Evolutionary conservation across 106 monocot genomes (phyloP).

Genomic region (Hemerocallis citrina): DNA sequence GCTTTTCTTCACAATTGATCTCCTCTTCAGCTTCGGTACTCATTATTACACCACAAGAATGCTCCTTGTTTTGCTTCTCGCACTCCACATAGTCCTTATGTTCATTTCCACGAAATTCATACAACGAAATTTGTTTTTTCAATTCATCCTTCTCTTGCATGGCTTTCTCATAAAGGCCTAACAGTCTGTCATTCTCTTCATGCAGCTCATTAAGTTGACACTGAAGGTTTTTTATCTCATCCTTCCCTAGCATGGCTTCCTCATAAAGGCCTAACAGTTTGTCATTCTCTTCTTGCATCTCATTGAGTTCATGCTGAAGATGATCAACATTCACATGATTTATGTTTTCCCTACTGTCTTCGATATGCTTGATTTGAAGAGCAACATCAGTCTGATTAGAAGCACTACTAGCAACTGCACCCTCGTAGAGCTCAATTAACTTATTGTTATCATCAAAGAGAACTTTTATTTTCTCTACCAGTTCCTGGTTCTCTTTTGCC

Average conservation of each 20-base stretch:
- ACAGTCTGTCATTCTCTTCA: constrained; percentile 82
- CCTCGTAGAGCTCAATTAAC: constrained; percentile 53
- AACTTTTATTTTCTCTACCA: constrained; percentile 33
- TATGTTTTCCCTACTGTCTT: background rate
- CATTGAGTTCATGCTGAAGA: constrained; percentile 40
- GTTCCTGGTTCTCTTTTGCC: constrained; percentile 81
- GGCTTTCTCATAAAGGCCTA: constrained; percentile 81
- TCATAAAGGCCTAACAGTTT: constrained; percentile 78
- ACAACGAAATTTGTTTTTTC: constrained; percentile 27
- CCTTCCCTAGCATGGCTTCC: constrained; percentile 79
- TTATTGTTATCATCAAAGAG: constrained; percentile 60
- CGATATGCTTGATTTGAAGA: constrained; percentile 1
- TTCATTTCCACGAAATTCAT: constrained; percentile 12
- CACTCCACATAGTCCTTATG: constrained; percentile 16
- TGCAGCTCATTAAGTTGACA: constrained; percentile 69
- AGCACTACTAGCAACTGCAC: constrained; percentile 11
- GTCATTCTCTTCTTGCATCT: constrained; percentile 10
- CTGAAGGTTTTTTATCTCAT: constrained; percentile 38
- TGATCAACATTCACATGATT: background rate
- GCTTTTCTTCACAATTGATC: constrained; percentile 12
- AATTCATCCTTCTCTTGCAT: constrained; percentile 77
- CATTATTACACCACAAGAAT: constrained; percentile 16
- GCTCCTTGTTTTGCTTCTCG: too few species aligned
- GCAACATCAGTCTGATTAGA: background rate
- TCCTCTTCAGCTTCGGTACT: constrained; percentile 16